A percentile compares a stretch with the other conserved stretches of the same genome.
phyloP scores from a whole-genome alignment of 192 early-diverging fungal species.

The Powellomyces hirtus region DNA sequence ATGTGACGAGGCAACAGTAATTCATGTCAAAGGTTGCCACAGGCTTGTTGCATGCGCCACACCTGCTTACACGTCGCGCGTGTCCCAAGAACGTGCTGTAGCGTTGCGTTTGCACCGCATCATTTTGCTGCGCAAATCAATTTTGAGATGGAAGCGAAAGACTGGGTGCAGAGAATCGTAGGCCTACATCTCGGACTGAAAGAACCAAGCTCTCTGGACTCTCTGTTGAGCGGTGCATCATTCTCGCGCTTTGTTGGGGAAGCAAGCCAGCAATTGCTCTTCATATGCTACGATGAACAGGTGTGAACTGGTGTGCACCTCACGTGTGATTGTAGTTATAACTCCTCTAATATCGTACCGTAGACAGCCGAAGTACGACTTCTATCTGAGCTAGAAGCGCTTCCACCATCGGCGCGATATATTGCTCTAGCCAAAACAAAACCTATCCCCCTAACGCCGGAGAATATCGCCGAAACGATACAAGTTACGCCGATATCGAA shows the following conservation, averaged over 20 bases:
- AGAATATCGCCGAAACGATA: conserved; percentile 13
- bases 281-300: conserved; percentile 25
- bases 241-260: conserved; percentile 25
- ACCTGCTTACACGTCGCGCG: too few relatives aligned
- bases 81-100: too few relatives aligned
- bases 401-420: not conserved
- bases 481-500: conserved; percentile 16
- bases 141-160: conserved; percentile 2
- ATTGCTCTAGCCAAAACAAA: conserved; percentile 16
- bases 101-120: too few relatives aligned
- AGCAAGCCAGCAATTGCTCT: conserved; percentile 5
- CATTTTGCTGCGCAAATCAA: too few relatives aligned
- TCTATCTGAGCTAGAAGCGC: not conserved
- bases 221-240: conserved; percentile 10
- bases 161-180: conserved; percentile 22
- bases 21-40: too few relatives aligned
- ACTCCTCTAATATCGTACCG: not conserved
- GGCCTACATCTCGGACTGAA: conserved; percentile 19
- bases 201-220: not conserved
- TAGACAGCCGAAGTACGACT: not conserved
- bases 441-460: conserved; percentile 5
- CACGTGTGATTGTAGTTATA: not conserved
- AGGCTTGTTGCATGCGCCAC: too few relatives aligned
- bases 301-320: not conserved
- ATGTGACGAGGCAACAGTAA: too few relatives aligned